phyloP scores from a whole-genome alignment of 441 rosid genomes.

The Erodium chrysanthum region DNA sequence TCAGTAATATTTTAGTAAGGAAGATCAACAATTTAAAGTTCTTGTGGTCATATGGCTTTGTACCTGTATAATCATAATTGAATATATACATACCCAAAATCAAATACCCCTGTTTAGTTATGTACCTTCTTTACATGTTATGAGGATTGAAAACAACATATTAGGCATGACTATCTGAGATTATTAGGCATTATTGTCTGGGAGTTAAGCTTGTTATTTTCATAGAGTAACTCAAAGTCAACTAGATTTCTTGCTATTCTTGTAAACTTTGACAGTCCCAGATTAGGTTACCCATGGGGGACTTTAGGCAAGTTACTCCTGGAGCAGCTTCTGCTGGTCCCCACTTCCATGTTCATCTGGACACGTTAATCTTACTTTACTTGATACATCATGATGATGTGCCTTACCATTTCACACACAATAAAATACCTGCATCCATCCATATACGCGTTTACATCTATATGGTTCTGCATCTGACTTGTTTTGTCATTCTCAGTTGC shows the following conservation, averaged over 20 bases:
- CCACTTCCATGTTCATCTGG: constrained; percentile 18
- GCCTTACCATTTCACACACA: not conserved
- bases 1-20: not conserved
- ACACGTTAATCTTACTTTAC: not conserved
- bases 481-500: constrained; percentile 1
- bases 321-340: constrained; percentile 27
- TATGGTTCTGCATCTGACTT: constrained; percentile 1
- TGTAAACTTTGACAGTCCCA: constrained; percentile 26
- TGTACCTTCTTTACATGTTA: not conserved
- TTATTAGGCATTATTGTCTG: constrained; percentile 1
- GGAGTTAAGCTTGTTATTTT: constrained; percentile 3
- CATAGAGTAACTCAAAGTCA: constrained; percentile 23
- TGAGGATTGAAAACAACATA: not conserved
- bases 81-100: not conserved
- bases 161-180: constrained; percentile 1
- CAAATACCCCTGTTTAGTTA: not conserved
- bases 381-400: not conserved
- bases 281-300: constrained; percentile 56
- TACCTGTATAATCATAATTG: not conserved
- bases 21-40: constrained; percentile 2
- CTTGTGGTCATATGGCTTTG: not conserved
- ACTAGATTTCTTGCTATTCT: constrained; percentile 32
- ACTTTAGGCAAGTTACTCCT: constrained; percentile 26
- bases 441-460: not conserved
- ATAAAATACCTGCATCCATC: constrained; percentile 3